Evolutionary conservation across 2,329 filamentous ascomycete species (phyloP).

Genomic region (Xylogone sp.): DNA sequence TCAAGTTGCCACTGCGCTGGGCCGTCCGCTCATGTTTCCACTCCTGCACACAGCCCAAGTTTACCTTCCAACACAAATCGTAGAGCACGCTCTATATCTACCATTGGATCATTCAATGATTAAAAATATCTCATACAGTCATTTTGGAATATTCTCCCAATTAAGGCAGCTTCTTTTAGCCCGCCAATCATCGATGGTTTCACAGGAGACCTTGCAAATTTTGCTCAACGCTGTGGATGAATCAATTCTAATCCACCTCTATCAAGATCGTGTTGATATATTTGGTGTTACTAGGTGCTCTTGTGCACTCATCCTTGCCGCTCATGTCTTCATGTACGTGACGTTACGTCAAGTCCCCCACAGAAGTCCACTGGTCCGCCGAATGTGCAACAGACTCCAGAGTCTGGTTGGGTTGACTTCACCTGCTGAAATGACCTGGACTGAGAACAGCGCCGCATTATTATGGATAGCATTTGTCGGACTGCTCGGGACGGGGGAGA

Average conservation of each 20-base stretch:
- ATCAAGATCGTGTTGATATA: not conserved
- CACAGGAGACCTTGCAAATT: not conserved
- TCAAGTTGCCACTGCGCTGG: not conserved
- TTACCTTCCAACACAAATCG: not conserved
- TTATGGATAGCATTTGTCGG: not conserved
- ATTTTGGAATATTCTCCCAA: not conserved
- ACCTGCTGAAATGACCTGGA: not conserved
- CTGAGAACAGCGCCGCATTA: not conserved
- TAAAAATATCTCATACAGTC: not conserved
- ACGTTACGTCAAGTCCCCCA: constrained; percentile 5
- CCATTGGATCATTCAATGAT: not conserved
- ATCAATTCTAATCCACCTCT: constrained; percentile 1
- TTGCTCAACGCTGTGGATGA: constrained; percentile 1
- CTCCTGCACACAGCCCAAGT: not conserved
- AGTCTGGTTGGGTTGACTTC: not conserved
- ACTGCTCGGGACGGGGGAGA: not conserved
- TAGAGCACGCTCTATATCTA: not conserved
- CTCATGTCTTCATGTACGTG: constrained; percentile 8
- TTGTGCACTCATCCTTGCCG: constrained; percentile 5
- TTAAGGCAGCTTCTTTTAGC: constrained; percentile 5
- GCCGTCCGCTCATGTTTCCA: not conserved
- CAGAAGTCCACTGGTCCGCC: constrained; percentile 4
- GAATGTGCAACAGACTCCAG: constrained; percentile 4
- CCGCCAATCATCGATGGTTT: not conserved
- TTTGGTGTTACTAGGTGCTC: not conserved